Evolutionary conservation across 306 rosid genomes (phyloP), one percentile per base, ranked within the genome.

Genomic region (Vigna angularis): DNA sequence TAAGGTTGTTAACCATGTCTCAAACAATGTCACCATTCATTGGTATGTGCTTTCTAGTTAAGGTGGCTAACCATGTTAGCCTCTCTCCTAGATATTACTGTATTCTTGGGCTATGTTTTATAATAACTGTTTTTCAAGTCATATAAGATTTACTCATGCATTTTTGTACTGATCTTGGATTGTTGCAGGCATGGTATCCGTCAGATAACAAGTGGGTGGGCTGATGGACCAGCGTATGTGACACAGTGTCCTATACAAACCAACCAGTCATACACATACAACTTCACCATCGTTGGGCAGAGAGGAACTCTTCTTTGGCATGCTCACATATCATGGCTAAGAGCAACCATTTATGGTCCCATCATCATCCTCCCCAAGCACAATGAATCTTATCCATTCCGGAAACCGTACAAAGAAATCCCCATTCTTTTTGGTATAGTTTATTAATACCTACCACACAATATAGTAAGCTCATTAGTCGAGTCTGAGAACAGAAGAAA

Each of bases 241-340:
- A 94, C 98, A n/a, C 97, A 94, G 34, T 94, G 98, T 58, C 97
- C 97, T 0, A 91, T 91, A 69, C 97, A 90, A 28, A 84, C 80
- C 4, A 90, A 91, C 1, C 93, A 89, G 44, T 9, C 89, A 6
- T 91, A 77, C 84, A 84, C 82, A 9, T 90, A 94, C 83, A 94
- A 94, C 74, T 91, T 94, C 86, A 91, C 91, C 26, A 76, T 94
- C 16, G 76, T 70, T 3, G 97, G 91, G 2, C 97, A 94, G 69
- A 90, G 90, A 79, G 98, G 98, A 24, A 93, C 97, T 45, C 78
- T 93, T 6, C 79, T 90, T 7, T 93, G 93, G 93, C 98, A 93
- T 79, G 98, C 92, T 67, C 98, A 93, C 71, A 72, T 87, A 66
- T 90, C 98, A 67, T 94, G 98, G 98, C 87, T 90, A 1, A 87